A percentile compares a stretch with the other conserved stretches of the same genome.
These are phyloP conservation scores for Trapa incisa DNA, from an alignment of 345 rosid genomes.

Conservation along the genomic window DNA sequence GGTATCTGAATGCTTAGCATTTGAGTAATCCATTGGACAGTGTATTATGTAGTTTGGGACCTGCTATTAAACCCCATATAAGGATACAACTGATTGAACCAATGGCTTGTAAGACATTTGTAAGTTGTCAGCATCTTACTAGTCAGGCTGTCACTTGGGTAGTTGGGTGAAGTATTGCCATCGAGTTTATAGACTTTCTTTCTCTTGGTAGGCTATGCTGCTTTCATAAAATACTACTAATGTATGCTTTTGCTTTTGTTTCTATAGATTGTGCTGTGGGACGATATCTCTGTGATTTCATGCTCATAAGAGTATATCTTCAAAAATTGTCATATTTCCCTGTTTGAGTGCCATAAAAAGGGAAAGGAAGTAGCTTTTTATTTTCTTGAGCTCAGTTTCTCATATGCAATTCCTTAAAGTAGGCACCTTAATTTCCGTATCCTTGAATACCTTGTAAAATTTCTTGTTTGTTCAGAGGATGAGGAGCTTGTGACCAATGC, in stretches of 20 bases:
- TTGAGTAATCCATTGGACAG: no score
- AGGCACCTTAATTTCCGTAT: neutral
- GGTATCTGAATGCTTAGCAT: no score
- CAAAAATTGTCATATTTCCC: neutral
- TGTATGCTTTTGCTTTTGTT: neutral
- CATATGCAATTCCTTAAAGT: neutral
- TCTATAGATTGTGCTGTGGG: neutral
- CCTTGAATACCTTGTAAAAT: neutral
- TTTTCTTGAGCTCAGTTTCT: neutral
- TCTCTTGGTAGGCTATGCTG: neutral
- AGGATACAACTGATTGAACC: no score
- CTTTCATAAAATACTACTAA: neutral
- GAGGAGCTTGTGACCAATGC: constrained; percentile 93
- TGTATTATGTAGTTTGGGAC: no score
- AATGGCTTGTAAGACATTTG: no score
- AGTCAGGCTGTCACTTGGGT: no score
- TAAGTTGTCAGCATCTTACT: no score
- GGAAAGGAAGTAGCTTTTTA: neutral
- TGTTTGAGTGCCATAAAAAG: neutral
- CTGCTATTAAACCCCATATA: no score
- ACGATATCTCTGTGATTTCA: neutral
- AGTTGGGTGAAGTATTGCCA: neutral
- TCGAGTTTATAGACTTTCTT: neutral
- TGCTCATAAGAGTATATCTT: no score
- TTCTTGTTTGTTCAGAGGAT: constrained; percentile 51